A percentile compares a stretch with the other conserved stretches of the same genome.
These are phyloP conservation scores for Dryas octopetala DNA, from an alignment of 306 rosid species.

Conservation along the genomic window DNA sequence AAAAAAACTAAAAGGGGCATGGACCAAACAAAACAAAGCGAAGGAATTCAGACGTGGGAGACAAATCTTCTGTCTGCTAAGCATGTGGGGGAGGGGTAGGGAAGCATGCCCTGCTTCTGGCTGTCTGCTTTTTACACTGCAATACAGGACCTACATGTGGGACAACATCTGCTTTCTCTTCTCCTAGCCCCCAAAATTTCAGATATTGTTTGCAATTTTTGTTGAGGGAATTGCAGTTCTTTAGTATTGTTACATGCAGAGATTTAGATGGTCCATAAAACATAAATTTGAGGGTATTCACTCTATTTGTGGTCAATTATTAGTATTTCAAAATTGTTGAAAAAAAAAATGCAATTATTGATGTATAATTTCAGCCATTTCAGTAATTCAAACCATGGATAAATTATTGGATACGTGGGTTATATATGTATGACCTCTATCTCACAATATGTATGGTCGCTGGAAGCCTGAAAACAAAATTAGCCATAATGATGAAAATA, in stretches of 20 bases:
- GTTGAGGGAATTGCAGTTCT: neutral
- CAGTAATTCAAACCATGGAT: no score
- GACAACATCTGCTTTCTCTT: constrained; percentile 11
- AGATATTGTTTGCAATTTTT: constrained; percentile 2
- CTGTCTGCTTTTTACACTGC: constrained; percentile 43
- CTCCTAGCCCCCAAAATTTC: constrained; percentile 8
- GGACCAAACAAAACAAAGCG: constrained; percentile 19
- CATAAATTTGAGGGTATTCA: no score
- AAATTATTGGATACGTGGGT: no score
- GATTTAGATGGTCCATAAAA: no score
- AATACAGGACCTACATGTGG: constrained; percentile 31
- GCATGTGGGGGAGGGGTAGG: constrained; percentile 44
- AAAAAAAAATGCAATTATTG: no score
- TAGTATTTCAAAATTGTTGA: no score
- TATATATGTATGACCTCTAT: neutral
- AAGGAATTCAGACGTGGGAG: constrained; percentile 27
- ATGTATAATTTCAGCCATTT: no score
- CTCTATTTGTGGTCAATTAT: no score
- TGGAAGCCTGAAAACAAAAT: neutral
- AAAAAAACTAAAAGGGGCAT: constrained; percentile 9
- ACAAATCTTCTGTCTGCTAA: constrained; percentile 42
- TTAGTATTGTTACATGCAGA: neutral
- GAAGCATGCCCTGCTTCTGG: constrained; percentile 50
- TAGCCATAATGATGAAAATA: neutral
- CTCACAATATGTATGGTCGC: neutral